phyloP scores from a whole-genome alignment of 768 basidiomycete genomes.

The Agaricus bisporus region DNA sequence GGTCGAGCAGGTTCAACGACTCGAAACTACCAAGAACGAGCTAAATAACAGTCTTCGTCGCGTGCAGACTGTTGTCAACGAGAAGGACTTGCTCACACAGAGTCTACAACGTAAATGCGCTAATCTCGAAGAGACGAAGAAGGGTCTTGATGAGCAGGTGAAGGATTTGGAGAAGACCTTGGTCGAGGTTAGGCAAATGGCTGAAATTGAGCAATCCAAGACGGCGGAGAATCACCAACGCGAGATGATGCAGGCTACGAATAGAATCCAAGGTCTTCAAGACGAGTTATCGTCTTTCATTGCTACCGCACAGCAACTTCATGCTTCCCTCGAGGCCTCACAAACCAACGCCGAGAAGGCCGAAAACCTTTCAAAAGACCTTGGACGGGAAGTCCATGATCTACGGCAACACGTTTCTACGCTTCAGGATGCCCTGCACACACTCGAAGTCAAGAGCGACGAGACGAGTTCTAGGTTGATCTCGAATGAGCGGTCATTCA shows the following conservation, averaged over 20 bases:
- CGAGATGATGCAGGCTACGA: neutral
- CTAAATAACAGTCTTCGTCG: neutral
- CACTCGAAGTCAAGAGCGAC: neutral
- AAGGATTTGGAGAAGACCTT: neutral
- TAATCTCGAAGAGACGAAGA: neutral
- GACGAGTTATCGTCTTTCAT: constrained; percentile 1
- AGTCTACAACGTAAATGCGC: neutral
- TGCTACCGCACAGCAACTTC: constrained; percentile 1
- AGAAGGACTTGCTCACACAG: neutral
- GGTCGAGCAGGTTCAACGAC: neutral
- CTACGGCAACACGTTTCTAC: neutral
- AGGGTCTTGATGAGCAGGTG: neutral
- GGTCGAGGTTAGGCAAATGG: neutral
- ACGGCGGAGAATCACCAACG: neutral
- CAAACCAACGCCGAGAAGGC: neutral
- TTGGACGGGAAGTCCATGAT: neutral
- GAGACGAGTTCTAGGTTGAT: neutral
- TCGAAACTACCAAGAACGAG: neutral
- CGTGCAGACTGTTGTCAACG: neutral
- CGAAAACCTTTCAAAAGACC: neutral
- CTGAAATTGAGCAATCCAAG: neutral
- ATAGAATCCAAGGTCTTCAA: constrained; percentile 1
- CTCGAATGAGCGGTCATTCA: neutral
- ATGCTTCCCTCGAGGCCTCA: neutral
- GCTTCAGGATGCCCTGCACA: neutral